Evolutionary conservation across 495 filamentous ascomycete genomes (phyloP).

Genomic region (Durotheca rogersii): DNA sequence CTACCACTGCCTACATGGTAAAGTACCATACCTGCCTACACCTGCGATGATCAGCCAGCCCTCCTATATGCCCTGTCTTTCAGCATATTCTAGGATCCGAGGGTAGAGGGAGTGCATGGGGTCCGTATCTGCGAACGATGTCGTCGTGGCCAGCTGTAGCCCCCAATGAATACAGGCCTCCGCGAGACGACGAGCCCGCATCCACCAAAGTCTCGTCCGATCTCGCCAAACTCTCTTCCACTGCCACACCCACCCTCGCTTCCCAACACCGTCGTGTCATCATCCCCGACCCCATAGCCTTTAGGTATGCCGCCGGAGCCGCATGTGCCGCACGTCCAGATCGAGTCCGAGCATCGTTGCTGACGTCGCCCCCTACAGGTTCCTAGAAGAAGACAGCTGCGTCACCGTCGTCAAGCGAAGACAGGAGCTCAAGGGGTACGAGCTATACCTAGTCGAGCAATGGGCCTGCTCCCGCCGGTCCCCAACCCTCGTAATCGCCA

Average conservation of each 20-base stretch:
- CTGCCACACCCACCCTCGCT: slow-evolving; percentile 12
- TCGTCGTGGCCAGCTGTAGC: slow-evolving; percentile 33
- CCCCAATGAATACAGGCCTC: slow-evolving; percentile 27
- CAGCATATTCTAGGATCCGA: slow-evolving; percentile 12
- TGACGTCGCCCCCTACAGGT: slow-evolving; percentile 48
- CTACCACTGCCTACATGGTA: neutral
- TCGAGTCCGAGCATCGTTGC: slow-evolving; percentile 1
- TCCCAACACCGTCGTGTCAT: slow-evolving; percentile 54
- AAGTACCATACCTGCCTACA: no score
- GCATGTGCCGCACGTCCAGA: neutral
- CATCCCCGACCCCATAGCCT: slow-evolving; percentile 72
- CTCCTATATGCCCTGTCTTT: no score
- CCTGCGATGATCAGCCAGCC: no score
- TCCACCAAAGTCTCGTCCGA: slow-evolving; percentile 16
- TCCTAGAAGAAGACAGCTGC: slow-evolving; percentile 82
- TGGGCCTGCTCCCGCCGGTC: slow-evolving; percentile 92
- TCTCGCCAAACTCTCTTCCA: slow-evolving; percentile 14
- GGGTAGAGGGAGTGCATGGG: slow-evolving; percentile 20
- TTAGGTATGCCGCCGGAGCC: slow-evolving; percentile 46
- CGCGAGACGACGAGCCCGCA: slow-evolving; percentile 21
- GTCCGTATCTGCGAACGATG: slow-evolving; percentile 24
- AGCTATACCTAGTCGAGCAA: slow-evolving; percentile 94
- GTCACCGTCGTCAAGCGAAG: slow-evolving; percentile 73
- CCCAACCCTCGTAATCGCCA: slow-evolving; percentile 88
- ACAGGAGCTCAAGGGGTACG: slow-evolving; percentile 74